Evolutionary conservation across 306 rosid genomes (phyloP).

Genomic region (Notholithocarpus densiflorus): DNA sequence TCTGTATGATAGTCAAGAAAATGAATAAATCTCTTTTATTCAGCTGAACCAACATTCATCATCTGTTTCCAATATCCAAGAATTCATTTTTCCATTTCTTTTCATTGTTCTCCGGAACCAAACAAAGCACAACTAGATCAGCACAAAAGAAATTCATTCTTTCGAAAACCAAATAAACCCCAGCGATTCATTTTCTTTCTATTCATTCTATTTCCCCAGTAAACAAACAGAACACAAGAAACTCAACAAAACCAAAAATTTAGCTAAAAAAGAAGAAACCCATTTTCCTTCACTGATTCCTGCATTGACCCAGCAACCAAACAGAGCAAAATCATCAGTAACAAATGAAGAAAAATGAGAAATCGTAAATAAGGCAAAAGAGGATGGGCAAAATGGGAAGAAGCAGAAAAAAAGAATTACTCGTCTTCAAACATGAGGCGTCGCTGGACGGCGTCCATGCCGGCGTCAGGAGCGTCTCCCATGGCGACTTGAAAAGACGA

Average conservation of each 20-base stretch:
- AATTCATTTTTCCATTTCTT: background rate
- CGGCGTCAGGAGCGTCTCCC: conserved; percentile 65
- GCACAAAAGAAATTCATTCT: background rate
- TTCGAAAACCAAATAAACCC: background rate
- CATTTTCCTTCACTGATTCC: background rate
- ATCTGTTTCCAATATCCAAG: background rate
- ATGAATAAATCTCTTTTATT: background rate
- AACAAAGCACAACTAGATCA: background rate
- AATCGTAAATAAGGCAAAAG: background rate
- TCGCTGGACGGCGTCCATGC: conserved; percentile 96
- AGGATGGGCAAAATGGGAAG: background rate
- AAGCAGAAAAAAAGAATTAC: conserved; percentile 15
- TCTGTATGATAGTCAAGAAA: background rate
- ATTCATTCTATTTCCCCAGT: background rate
- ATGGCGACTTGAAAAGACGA: conserved; percentile 41
- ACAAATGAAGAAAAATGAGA: background rate
- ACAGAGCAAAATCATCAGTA: background rate
- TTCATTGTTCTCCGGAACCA: background rate
- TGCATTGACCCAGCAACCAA: background rate
- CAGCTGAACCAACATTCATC: background rate
- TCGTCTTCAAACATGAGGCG: conserved; percentile 99
- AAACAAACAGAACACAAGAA: background rate
- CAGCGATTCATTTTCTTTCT: background rate
- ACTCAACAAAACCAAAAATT: background rate
- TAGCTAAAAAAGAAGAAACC: background rate